phyloP scores from a whole-genome alignment of 2,329 filamentous ascomycete genomes.

The Arthrobotrys conoides region DNA sequence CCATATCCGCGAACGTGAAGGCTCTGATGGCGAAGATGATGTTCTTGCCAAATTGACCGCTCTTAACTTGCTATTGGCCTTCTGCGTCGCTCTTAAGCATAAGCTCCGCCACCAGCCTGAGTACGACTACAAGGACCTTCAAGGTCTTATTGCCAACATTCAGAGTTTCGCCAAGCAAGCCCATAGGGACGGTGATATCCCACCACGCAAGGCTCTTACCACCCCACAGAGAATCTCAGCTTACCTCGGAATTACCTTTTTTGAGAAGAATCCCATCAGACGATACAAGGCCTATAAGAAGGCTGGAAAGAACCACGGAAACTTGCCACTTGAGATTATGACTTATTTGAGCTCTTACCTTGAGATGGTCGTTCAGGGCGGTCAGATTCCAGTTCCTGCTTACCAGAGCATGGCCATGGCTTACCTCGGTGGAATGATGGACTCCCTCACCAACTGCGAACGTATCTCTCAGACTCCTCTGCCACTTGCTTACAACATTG shows the following conservation, averaged over 20 bases:
- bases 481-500: slow-evolving; percentile 85
- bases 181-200: slow-evolving; percentile 66
- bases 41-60: slow-evolving; percentile 78
- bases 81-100: slow-evolving; percentile 83
- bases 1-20: slow-evolving; percentile 76
- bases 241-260: slow-evolving; percentile 82
- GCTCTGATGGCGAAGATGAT: slow-evolving; percentile 75
- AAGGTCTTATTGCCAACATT: slow-evolving; percentile 78
- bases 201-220: slow-evolving; percentile 68
- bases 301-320: slow-evolving; percentile 75
- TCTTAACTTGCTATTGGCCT: slow-evolving; percentile 83
- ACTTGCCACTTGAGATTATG: slow-evolving; percentile 86
- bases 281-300: slow-evolving; percentile 79
- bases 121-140: slow-evolving; percentile 80
- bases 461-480: slow-evolving; percentile 86
- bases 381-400: slow-evolving; percentile 73
- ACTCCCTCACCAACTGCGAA: slow-evolving; percentile 80
- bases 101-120: slow-evolving; percentile 87
- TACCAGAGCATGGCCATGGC: slow-evolving; percentile 73
- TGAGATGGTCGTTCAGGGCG: slow-evolving; percentile 73
- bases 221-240: slow-evolving; percentile 77
- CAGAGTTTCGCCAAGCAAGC: slow-evolving; percentile 78
- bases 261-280: slow-evolving; percentile 83
- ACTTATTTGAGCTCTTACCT: slow-evolving; percentile 79
- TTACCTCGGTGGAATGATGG: slow-evolving; percentile 75